phyloP scores from a whole-genome alignment of 208 protist genomes.

The Crithidia expoeki region DNA sequence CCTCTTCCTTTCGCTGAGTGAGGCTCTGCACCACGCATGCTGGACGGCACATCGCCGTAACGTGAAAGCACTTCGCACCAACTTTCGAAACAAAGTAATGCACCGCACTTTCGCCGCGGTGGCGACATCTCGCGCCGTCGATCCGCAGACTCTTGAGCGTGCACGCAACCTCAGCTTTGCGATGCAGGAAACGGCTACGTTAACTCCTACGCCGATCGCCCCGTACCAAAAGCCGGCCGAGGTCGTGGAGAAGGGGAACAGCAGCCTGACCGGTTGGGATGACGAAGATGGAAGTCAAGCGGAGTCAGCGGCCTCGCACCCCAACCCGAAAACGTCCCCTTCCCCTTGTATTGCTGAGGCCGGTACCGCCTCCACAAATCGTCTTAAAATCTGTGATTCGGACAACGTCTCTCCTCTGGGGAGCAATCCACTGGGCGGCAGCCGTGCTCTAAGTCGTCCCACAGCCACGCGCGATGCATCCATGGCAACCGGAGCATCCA shows the following conservation, averaged over 20 bases:
- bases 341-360: background rate
- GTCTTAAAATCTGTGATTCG: background rate
- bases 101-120: constrained; percentile 32
- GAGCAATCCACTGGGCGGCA: background rate
- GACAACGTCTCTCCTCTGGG: background rate
- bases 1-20: constrained; percentile 37
- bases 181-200: background rate
- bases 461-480: background rate
- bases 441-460: background rate
- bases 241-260: background rate
- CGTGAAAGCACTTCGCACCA: constrained; percentile 36
- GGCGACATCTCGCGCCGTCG: background rate
- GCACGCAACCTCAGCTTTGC: constrained; percentile 17
- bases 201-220: constrained; percentile 6
- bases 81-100: constrained; percentile 36
- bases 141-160: constrained; percentile 14
- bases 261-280: background rate
- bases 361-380: too few relatives aligned
- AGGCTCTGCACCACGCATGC: constrained; percentile 39
- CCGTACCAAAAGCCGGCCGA: background rate
- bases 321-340: too few relatives aligned
- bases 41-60: constrained; percentile 34
- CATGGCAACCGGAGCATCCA: background rate
- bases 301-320: background rate
- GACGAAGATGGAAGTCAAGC: too few relatives aligned